phyloP scores from a whole-genome alignment of 768 basidiomycete genomes.

The Saitozyma sp. region DNA sequence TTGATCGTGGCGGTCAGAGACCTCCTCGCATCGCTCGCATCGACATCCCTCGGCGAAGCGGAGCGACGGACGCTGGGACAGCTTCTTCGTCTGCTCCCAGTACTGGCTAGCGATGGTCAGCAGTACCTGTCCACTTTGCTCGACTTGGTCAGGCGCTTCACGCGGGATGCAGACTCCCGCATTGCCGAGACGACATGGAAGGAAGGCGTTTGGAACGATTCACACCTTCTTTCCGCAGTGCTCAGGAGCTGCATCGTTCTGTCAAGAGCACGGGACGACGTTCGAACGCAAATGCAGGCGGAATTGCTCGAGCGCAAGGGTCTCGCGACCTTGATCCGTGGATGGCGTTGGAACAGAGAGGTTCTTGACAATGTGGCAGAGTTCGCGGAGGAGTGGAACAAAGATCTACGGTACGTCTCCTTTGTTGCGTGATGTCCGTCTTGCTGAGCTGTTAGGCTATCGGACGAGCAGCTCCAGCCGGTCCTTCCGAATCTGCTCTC shows the following conservation, averaged over 20 bases:
- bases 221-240: constrained; percentile 22
- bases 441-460: no score
- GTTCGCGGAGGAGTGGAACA: constrained; percentile 15
- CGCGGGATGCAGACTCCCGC: no score
- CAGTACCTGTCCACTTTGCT: no score
- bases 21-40: no score
- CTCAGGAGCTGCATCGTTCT: constrained; percentile 11
- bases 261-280: constrained; percentile 1
- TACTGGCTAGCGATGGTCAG: constrained; percentile 18
- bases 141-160: no score
- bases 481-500: constrained; percentile 62
- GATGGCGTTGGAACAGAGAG: constrained; percentile 41
- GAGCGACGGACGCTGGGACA: constrained; percentile 11
- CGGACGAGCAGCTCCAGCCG: no score
- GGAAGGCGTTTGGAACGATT: constrained; percentile 26
- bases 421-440: not conserved
- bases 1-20: constrained; percentile 16
- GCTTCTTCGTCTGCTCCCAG: constrained; percentile 24
- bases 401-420: constrained; percentile 18
- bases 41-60: no score
- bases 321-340: constrained; percentile 13
- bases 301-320: constrained; percentile 1
- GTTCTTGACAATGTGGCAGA: constrained; percentile 21
- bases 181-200: no score
- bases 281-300: constrained; percentile 3